phyloP scores from a whole-genome alignment of 2,329 filamentous ascomycete species.

The Xylariaceae sp. region DNA sequence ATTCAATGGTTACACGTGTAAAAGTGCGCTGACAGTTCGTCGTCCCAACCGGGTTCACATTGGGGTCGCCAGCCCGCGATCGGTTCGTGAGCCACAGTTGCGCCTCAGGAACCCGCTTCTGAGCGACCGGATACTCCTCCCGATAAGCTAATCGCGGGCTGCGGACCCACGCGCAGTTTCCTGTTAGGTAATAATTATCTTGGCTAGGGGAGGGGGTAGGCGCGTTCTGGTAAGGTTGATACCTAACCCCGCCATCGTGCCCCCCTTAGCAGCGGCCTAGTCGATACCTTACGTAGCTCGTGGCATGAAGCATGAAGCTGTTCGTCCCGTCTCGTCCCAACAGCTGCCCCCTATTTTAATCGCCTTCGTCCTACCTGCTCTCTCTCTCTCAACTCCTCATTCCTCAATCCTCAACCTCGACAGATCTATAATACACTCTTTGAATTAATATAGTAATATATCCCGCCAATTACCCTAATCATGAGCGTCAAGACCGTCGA shows the following conservation, averaged over 20 bases:
- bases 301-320: neutral
- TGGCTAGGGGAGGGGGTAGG: neutral
- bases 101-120: neutral
- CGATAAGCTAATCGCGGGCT: neutral
- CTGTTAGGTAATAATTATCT: neutral
- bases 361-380: neutral
- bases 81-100: neutral
- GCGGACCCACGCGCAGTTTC: neutral
- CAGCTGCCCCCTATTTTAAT: neutral
- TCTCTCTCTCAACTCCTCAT: neutral
- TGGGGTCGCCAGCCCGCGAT: too few species aligned
- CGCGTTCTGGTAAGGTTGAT: slow-evolving; percentile 5
- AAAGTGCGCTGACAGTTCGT: too few species aligned
- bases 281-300: neutral
- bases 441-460: neutral
- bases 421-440: neutral
- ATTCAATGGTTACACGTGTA: too few species aligned
- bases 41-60: too few species aligned
- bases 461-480: slow-evolving; percentile 14
- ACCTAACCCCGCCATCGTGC: slow-evolving; percentile 16
- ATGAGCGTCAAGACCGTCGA: slow-evolving; percentile 75
- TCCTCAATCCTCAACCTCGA: slow-evolving; percentile 1
- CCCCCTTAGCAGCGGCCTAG: neutral
- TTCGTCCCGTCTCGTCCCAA: neutral
- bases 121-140: neutral